Evolutionary conservation across 2,329 filamentous ascomycete genomes (phyloP).

Genomic region (Aspergillus nomiae): DNA sequence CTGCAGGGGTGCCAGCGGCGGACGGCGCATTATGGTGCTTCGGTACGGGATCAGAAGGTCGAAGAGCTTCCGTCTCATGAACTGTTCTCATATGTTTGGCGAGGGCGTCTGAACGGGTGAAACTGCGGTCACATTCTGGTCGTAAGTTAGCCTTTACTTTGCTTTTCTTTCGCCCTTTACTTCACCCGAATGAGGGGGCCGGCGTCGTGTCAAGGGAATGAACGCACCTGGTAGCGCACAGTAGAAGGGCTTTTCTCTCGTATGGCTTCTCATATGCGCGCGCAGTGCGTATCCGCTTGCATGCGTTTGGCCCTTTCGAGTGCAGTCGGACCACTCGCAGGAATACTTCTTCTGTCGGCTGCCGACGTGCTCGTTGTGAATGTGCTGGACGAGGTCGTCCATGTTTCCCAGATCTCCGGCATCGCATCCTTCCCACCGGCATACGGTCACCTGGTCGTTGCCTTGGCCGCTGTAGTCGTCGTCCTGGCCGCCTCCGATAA

Average conservation of each 20-base stretch:
- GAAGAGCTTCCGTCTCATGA: slow-evolving; percentile 91
- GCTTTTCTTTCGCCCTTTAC: not conserved
- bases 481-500: slow-evolving; percentile 44
- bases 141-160: not conserved
- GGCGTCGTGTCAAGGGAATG: not conserved
- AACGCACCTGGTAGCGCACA: slow-evolving; percentile 83
- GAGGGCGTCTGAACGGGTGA: slow-evolving; percentile 91
- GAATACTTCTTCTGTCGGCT: slow-evolving; percentile 93
- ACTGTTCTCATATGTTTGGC: slow-evolving; percentile 99
- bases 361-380: slow-evolving; percentile 92
- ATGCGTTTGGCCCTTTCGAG: slow-evolving; percentile 84
- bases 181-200: not conserved
- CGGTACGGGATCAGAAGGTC: slow-evolving; percentile 59
- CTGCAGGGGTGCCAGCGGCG: slow-evolving; percentile 30
- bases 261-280: slow-evolving; percentile 97
- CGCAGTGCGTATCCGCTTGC: slow-evolving; percentile 94
- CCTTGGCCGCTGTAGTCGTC: slow-evolving; percentile 70
- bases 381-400: slow-evolving; percentile 78
- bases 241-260: slow-evolving; percentile 97
- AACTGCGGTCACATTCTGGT: slow-evolving; percentile 92
- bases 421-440: slow-evolving; percentile 75
- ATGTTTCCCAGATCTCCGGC: slow-evolving; percentile 74
- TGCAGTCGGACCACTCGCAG: slow-evolving; percentile 95
- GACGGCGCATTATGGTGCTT: slow-evolving; percentile 37
- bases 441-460: slow-evolving; percentile 75